Evolutionary conservation across 163 green algal species (phyloP), one percentile per base, ranked within the genome.

Genomic region (Chlamydomonas reinhardtii): DNA sequence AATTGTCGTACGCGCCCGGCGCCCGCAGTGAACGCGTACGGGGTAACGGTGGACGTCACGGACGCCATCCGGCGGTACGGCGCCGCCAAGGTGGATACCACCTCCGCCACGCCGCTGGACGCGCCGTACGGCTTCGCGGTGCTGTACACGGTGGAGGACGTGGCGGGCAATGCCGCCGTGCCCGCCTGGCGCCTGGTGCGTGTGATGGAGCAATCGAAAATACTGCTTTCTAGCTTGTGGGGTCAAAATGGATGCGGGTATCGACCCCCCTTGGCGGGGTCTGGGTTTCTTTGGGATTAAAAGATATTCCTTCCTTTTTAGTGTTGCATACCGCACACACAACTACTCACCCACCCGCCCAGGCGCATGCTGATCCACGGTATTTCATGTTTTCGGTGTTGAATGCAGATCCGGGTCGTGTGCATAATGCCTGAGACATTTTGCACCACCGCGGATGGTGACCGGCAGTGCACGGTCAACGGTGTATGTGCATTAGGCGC

Each of bases 81-180:
- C 32, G 76, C 74, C 15, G 90, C 83, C 29, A 88, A 69, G 6
- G 81, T 88, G 6, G 48, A 69, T 16, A 88, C 79, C 29, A 69
- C 48, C 15, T 69, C 73, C 22, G 85, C 90, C 1, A 93, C 90
- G 11, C 48, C 75, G 2, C 71, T 81, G 5, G 62, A 35, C 43
- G 71, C 48, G 22, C 34, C 66, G 29, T 92, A 87, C 65, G 74
- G 81, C 48, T 92, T 86, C 74, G 75, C 85, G 15, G 77, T 93
- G 16, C 81, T 86, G 59, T 93, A 93, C 66, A 72, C 32, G 11
- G 87, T 93, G 15, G 70, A 81, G 25, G 90, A 93, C 35, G 78
- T 61, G 29, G 83, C 81, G 4, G 73, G 82, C 32, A 92, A 92
- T 52, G 72, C 73, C 17, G 90, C 90, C 0, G 70, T 61, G 0